phyloP scores from a whole-genome alignment of 257 asterid genomes.

The Solanum pimpinellifolium region DNA sequence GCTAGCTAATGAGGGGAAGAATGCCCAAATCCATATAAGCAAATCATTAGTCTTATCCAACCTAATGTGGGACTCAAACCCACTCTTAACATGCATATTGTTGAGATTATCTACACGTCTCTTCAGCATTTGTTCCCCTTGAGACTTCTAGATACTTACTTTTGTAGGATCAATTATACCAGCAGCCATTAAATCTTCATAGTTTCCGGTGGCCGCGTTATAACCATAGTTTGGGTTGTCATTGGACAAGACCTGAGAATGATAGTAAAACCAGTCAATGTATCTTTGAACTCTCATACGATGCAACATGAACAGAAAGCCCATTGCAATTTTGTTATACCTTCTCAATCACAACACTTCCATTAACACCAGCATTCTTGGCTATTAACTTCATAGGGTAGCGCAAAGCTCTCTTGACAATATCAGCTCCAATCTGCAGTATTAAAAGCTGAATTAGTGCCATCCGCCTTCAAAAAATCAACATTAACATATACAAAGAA shows the following conservation, averaged over 20 bases:
- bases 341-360: conserved; percentile 98
- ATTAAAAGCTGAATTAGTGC: not conserved
- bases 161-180: conserved; percentile 97
- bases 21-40: not conserved
- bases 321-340: conserved; percentile 14
- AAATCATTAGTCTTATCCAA: not conserved
- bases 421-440: conserved; percentile 91
- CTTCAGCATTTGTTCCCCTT: not conserved
- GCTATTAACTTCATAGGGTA: conserved; percentile 95
- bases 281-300: not conserved
- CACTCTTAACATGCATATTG: not conserved
- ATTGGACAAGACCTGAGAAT: conserved; percentile 64
- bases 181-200: conserved; percentile 96
- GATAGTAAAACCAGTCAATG: not conserved
- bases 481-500: not conserved
- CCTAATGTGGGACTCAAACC: not conserved
- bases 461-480: not conserved
- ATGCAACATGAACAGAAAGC: not conserved
- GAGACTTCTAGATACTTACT: conserved; percentile 22
- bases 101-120: not conserved
- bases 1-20: not conserved
- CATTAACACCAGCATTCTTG: conserved; percentile 95
- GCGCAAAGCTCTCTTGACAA: conserved; percentile 86
- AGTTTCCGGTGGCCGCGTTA: conserved; percentile 89
- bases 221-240: conserved; percentile 73